phyloP scores from a whole-genome alignment of 805 yeast species.

The Wickerhamiella hasegawae region DNA sequence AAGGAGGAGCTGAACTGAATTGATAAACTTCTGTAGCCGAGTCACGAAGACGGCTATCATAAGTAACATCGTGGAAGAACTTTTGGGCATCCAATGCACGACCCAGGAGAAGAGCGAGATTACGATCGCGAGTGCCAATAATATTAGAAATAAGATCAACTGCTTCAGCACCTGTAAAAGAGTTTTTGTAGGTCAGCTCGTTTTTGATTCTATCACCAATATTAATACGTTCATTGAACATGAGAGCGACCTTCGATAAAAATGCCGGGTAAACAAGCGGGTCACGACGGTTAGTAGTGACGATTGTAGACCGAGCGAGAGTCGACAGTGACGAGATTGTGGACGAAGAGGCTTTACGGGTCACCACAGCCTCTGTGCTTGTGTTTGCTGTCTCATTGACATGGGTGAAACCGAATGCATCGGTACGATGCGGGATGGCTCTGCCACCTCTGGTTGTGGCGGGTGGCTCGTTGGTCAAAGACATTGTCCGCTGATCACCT shows the following conservation, averaged over 20 bases:
- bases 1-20: conserved; percentile 23
- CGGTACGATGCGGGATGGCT: conserved; percentile 12
- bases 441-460: conserved; percentile 16
- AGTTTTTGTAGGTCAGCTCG: conserved; percentile 80
- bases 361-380: conserved; percentile 2
- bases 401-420: neutral
- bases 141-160: conserved; percentile 79
- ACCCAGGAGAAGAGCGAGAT: conserved; percentile 75
- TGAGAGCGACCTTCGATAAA: conserved; percentile 67
- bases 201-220: conserved; percentile 73
- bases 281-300: conserved; percentile 31
- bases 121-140: conserved; percentile 79
- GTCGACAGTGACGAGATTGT: conserved; percentile 13
- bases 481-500: conserved; percentile 2
- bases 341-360: conserved; percentile 13
- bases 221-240: conserved; percentile 53
- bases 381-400: no score
- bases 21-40: conserved; percentile 78
- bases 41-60: conserved; percentile 84
- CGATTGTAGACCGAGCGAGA: conserved; percentile 26
- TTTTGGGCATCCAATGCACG: conserved; percentile 89
- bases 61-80: conserved; percentile 87
- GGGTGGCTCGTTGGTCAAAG: conserved; percentile 2
- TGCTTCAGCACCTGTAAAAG: conserved; percentile 88
- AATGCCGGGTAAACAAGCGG: conserved; percentile 84